Conservation (phyloP, 225 moss, liverwort and hornwort genomes). For the Ulota crispa region DNA sequence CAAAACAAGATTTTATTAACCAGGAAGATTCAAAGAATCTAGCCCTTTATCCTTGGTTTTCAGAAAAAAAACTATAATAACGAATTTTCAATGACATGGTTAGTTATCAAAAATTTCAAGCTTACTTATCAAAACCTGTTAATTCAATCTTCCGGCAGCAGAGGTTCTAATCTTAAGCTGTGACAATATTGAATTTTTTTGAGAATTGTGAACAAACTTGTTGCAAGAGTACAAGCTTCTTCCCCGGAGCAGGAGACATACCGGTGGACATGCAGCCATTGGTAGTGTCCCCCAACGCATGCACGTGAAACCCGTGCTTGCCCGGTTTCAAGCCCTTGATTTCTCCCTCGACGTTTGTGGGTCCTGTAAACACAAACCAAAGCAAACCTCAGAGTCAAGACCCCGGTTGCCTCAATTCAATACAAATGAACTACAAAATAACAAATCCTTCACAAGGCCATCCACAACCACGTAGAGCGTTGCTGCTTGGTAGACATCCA, state of each 20-base stretch:
- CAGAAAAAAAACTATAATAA: no score
- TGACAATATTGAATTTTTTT: neutral
- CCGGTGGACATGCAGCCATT: slow-evolving; percentile 74
- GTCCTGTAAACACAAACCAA: slow-evolving; percentile 29
- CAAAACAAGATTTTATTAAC: no score
- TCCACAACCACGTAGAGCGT: neutral
- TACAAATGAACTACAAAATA: neutral
- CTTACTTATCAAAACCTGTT: no score
- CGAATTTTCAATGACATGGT: no score
- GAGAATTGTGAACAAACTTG: neutral
- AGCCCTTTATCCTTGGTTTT: no score
- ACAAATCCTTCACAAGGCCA: neutral
- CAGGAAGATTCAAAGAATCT: no score
- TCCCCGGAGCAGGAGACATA: neutral
- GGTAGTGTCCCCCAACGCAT: slow-evolving; percentile 64
- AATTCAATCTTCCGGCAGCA: no score
- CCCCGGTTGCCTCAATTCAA: neutral
- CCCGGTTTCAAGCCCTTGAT: slow-evolving; percentile 68
- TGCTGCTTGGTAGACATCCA: neutral
- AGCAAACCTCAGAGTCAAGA: neutral
- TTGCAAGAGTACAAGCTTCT: neutral
- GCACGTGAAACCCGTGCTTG: slow-evolving; percentile 76
- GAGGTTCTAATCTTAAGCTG: no score
- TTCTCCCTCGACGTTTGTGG: slow-evolving; percentile 61
- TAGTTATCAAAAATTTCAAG: no score